Conservation (phyloP, 1,284 basidiomycete genomes). For the Tilletiaria anomala region DNA sequence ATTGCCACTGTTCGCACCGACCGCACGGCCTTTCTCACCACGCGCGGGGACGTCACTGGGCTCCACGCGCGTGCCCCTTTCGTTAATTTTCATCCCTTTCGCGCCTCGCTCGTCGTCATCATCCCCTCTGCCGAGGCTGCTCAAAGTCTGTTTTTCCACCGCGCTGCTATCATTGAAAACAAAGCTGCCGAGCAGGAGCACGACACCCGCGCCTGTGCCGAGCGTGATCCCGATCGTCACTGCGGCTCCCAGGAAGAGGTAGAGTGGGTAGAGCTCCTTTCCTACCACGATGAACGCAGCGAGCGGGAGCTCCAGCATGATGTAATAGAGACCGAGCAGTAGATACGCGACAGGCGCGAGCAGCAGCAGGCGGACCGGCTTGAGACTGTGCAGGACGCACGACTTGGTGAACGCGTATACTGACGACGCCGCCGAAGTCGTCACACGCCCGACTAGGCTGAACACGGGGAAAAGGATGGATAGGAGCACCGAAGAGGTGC, state of each 20-base stretch:
- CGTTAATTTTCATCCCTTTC: too few relatives aligned
- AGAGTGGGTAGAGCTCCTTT: constrained; percentile 14
- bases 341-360: neutral
- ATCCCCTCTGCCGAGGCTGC: too few relatives aligned
- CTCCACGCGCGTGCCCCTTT: too few relatives aligned
- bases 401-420: neutral
- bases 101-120: too few relatives aligned
- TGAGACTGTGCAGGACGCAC: neutral
- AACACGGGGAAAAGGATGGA: too few relatives aligned
- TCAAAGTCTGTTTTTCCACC: too few relatives aligned
- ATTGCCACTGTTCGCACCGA: too few relatives aligned
- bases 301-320: too few relatives aligned
- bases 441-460: neutral
- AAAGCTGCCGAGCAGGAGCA: constrained; percentile 10
- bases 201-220: constrained; percentile 4
- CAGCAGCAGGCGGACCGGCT: neutral
- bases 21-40: too few relatives aligned
- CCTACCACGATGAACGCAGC: neutral
- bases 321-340: too few relatives aligned
- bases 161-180: constrained; percentile 8
- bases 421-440: neutral
- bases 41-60: too few relatives aligned
- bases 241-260: constrained; percentile 16
- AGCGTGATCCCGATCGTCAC: constrained; percentile 8
- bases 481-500: too few relatives aligned